These are phyloP conservation scores for Schoenoplectus triqueter DNA, from an alignment of 202 grass and related monocot species.

Conservation along the genomic window DNA sequence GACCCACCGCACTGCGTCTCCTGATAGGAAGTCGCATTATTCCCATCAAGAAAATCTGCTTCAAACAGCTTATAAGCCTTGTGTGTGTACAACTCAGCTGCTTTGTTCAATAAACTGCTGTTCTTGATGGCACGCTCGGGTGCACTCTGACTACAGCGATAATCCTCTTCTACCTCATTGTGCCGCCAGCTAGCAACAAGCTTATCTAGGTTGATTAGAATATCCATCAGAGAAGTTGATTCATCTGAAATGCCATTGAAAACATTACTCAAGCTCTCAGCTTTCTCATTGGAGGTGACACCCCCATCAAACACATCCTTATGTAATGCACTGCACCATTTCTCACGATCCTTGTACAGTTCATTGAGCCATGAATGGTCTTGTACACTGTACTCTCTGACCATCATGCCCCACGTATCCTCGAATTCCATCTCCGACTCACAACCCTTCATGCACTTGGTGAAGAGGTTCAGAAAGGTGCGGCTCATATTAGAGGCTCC, in stretches of 20 bases:
- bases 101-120: slow-evolving; percentile 63
- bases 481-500: slow-evolving; percentile 58
- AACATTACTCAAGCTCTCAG: slow-evolving; percentile 50
- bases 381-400: slow-evolving; percentile 59
- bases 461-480: slow-evolving; percentile 57
- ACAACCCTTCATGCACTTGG: slow-evolving; percentile 72
- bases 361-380: slow-evolving; percentile 63
- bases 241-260: slow-evolving; percentile 60
- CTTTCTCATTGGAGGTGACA: slow-evolving; percentile 51
- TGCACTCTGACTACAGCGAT: slow-evolving; percentile 53
- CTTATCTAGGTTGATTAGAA: slow-evolving; percentile 65
- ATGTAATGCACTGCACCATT: slow-evolving; percentile 71
- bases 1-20: slow-evolving; percentile 58
- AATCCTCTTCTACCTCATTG: slow-evolving; percentile 68
- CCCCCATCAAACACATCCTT: slow-evolving; percentile 80
- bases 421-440: slow-evolving; percentile 66
- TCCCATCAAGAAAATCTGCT: slow-evolving; percentile 73
- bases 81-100: slow-evolving; percentile 65
- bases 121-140: slow-evolving; percentile 52
- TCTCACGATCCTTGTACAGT: slow-evolving; percentile 69
- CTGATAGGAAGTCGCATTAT: slow-evolving; percentile 55
- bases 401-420: slow-evolving; percentile 70
- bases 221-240: slow-evolving; percentile 53
- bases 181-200: slow-evolving; percentile 58
- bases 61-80: slow-evolving; percentile 69